phyloP scores from a whole-genome alignment of 192 early-diverging fungal genomes.

The Coemansia sp. region DNA sequence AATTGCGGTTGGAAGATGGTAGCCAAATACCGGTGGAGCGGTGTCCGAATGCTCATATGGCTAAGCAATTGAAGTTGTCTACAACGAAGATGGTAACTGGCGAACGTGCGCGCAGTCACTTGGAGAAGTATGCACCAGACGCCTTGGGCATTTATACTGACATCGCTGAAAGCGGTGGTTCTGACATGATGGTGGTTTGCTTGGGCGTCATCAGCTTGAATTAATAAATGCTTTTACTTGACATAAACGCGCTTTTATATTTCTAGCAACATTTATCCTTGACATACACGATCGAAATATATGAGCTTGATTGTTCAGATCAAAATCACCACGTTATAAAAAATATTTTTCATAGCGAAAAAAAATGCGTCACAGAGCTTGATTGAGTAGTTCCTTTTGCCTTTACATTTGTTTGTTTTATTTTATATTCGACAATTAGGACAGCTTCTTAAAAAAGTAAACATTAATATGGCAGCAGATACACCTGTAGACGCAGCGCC shows the following conservation, averaged over 20 bases:
- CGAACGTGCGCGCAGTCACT: slow-evolving; percentile 19
- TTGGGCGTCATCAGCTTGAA: slow-evolving; percentile 11
- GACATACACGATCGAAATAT: no score
- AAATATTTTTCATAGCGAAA: background rate
- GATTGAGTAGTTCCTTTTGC: background rate
- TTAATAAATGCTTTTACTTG: background rate
- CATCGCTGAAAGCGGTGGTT: background rate
- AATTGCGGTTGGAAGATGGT: slow-evolving; percentile 11
- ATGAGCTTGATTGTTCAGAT: background rate
- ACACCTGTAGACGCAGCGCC: slow-evolving; percentile 9
- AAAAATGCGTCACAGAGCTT: background rate
- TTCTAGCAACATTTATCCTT: no score
- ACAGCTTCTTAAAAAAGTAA: background rate
- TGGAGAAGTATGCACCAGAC: slow-evolving; percentile 26
- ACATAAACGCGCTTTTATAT: background rate
- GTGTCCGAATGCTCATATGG: background rate
- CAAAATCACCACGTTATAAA: background rate
- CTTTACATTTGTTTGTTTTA: background rate
- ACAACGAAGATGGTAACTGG: slow-evolving; percentile 34
- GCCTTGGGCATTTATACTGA: slow-evolving; percentile 8
- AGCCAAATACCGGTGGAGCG: background rate
- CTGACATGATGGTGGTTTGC: slow-evolving; percentile 17
- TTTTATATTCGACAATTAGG: background rate
- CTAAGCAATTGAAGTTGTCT: slow-evolving; percentile 12
- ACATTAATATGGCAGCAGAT: background rate